Percentiles rank a stretch among this genome's conserved stretches.
Conservation (phyloP, 305 asterid species). For the Fraxinus baroniana region DNA sequence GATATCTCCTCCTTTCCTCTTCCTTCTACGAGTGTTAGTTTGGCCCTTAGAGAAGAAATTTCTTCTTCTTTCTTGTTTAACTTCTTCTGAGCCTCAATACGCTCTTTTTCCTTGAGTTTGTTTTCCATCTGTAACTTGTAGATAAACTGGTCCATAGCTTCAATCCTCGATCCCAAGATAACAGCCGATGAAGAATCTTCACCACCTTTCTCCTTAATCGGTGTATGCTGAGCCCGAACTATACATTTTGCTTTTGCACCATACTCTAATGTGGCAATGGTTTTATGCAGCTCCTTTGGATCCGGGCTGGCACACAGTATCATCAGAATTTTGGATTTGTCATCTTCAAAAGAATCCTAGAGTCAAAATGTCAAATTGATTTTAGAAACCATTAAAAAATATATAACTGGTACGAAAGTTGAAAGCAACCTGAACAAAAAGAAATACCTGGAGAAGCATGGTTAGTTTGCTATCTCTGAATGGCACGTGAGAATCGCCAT, state of each 20-base stretch:
- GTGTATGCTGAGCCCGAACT: constrained; percentile 79
- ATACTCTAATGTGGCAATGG: constrained; percentile 83
- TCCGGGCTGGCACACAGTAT: constrained; percentile 94
- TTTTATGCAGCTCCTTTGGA: constrained; percentile 87
- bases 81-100: constrained; percentile 60
- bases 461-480: constrained; percentile 97
- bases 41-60: constrained; percentile 53
- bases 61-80: constrained; percentile 68
- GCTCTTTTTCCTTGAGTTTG: constrained; percentile 61
- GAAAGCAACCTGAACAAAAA: background rate
- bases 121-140: constrained; percentile 74
- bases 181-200: constrained; percentile 76
- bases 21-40: constrained; percentile 46
- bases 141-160: constrained; percentile 83
- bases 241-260: constrained; percentile 98
- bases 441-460: constrained; percentile 90
- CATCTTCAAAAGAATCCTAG: constrained; percentile 95
- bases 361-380: background rate
- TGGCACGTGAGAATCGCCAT: constrained; percentile 95
- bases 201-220: constrained; percentile 58
- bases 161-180: constrained; percentile 69
- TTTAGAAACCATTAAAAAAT: constrained; percentile 4
- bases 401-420: background rate
- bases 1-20: constrained; percentile 28
- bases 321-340: constrained; percentile 84